These are phyloP conservation scores for Ramularia collo-cygni DNA, from an alignment of 2,329 filamentous ascomycete genomes.

Conservation along the genomic window DNA sequence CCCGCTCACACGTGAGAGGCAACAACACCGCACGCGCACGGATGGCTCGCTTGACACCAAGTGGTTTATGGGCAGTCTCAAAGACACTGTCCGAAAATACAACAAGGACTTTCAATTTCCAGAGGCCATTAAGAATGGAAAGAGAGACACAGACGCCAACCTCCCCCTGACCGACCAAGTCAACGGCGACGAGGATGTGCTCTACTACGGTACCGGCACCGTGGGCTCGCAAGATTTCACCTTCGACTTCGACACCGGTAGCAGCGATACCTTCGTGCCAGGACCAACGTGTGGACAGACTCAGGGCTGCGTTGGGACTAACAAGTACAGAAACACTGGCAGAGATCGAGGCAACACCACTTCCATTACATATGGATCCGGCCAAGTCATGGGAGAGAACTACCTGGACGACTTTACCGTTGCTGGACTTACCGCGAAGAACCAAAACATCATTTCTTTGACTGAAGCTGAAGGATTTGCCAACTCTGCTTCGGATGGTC, in stretches of 20 bases:
- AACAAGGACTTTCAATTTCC: constrained; percentile 12
- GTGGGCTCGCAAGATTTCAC: constrained; percentile 15
- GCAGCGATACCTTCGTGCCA: constrained; percentile 20
- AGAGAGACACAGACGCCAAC: constrained; percentile 13
- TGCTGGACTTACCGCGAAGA: constrained; percentile 17
- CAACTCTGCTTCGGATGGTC: constrained; percentile 16
- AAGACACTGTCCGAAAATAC: constrained; percentile 14
- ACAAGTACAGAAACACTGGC: constrained; percentile 18
- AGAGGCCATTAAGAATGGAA: constrained; percentile 9
- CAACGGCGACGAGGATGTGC: constrained; percentile 11
- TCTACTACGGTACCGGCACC: constrained; percentile 13
- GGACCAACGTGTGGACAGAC: constrained; percentile 17
- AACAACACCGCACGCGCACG: constrained; percentile 6
- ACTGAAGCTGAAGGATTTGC: constrained; percentile 21
- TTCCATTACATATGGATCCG: constrained; percentile 21
- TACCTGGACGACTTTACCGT: constrained; percentile 22
- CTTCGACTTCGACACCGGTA: constrained; percentile 23
- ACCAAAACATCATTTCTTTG: constrained; percentile 23
- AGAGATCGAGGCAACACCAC: constrained; percentile 20
- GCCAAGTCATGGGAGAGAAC: constrained; percentile 20
- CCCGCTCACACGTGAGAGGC: constrained; percentile 6
- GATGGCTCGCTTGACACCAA: constrained; percentile 13
- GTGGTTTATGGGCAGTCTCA: constrained; percentile 13
- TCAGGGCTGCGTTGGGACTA: constrained; percentile 17
- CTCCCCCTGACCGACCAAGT: constrained; percentile 15